Conservation (phyloP, 148 eudicot genomes). For the Heliosperma pusillum region DNA sequence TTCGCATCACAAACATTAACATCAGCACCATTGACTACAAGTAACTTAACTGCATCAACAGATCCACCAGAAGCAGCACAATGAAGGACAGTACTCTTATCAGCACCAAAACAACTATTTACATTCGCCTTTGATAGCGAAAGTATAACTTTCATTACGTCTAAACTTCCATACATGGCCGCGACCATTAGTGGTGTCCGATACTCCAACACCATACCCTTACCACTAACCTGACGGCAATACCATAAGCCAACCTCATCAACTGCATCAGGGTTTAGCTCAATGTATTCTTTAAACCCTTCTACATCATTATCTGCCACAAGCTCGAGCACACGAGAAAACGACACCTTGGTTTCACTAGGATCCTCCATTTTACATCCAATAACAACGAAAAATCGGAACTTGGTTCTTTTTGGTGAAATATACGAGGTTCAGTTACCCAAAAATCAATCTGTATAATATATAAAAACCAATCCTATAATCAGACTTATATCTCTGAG, state of each 20-base stretch:
- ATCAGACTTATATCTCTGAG: conserved; percentile 5
- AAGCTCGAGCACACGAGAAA: conserved; percentile 42
- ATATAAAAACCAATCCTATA: conserved; percentile 13
- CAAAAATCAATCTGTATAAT: conserved; percentile 29
- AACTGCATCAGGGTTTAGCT: conserved; percentile 29
- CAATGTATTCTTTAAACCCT: conserved; percentile 35
- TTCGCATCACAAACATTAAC: conserved; percentile 30
- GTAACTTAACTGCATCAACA: conserved; percentile 34
- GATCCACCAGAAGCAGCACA: conserved; percentile 52
- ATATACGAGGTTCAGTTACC: conserved; percentile 22
- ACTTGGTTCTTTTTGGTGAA: conserved; percentile 16
- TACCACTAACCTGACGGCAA: conserved; percentile 37
- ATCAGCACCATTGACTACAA: conserved; percentile 43
- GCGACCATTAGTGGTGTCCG: conserved; percentile 51
- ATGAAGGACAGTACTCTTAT: conserved; percentile 50
- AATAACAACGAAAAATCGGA: conserved; percentile 15
- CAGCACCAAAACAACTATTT: conserved; percentile 36
- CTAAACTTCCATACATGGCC: conserved; percentile 43
- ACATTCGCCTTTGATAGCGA: conserved; percentile 39
- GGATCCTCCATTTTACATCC: conserved; percentile 27
- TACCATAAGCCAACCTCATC: conserved; percentile 53
- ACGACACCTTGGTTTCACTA: conserved; percentile 30
- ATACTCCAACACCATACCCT: conserved; percentile 43
- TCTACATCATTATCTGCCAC: conserved; percentile 44
- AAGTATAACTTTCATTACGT: conserved; percentile 39